Base-by-base conservation (phyloP, 345 rosid genomes). In the Citrus mangshanensis region DNA sequence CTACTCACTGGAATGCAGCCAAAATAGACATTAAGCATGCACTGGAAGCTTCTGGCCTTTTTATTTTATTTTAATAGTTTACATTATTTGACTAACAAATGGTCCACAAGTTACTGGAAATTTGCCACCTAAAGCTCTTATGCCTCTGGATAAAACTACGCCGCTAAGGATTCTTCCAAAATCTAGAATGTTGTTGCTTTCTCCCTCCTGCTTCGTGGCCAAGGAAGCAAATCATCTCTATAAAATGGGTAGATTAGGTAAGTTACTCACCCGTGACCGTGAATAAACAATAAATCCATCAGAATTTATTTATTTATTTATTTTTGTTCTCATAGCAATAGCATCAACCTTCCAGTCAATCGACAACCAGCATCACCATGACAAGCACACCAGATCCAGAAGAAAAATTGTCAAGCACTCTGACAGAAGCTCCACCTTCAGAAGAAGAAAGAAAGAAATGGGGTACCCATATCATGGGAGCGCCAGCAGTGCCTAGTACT, bases 401-500 rank as follows among this genome's bases (percentile, higher is more conserved):
- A 56, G 77, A 78, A 27, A 56, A 71, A 34, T 28, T 70, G 30
- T 35, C 72, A 7, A 6, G 63, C 49, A 76, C 51, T 28, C 25
- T 8, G 40, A 63, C 27, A 63, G 76, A 63, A 9, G 75, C 58
- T 12, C 30, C 83, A 4, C 37, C 82, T 9, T 56, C 88, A 7
- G 79, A 82, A 72, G 89, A 87, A 67, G 89, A 89, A 18, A 49
- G 82, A 35, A 87, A 89, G 87, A 93, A 91, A 76, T 91, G 91
- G 92, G 97, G 98, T 2, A 91, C 96, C 40, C 90, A 91, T 75
- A 68, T 92, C 73, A 95, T 93, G 97, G 98, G 98, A 66, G 83
- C 91, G 54, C 97, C 98, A 0, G 89, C 98, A 0, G 89, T 71
- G 63, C 98, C 98, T 4, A 79, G 84, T 2, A 89, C 85, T 61